Base-by-base conservation (phyloP, 129 eudicot genomes). In the sunflower (Helianthus annuus) region DNA sequence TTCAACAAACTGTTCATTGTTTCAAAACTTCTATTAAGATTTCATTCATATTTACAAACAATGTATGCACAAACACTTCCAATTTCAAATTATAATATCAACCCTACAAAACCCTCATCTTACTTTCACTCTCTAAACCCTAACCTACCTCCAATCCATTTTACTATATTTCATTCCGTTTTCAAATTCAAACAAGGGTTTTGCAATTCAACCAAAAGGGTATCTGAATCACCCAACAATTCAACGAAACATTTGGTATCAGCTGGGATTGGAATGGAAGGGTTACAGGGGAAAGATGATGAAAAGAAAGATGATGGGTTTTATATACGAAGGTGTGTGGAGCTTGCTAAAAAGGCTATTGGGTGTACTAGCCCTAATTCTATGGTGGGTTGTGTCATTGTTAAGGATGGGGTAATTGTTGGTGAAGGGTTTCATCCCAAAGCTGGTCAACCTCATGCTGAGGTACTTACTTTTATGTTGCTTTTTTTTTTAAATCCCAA, bases 381-480 rank as follows among this genome's bases (percentile, higher is more conserved):
- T 7, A 83, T 95, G 99, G 99, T 90, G 72, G 99, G 99, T 14
- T 90, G 97, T 83, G 96, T 90, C 45, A 95, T 95, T 83, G 99
- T 95, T 62, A 95, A 90, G 63, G 94, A 90, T 83, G 97, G 91
- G 46, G 78, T 86, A 72, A 78, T 95, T 68, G 94, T 95, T 73
- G 99, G 99, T 10, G 87, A 95, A 88, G 99, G 99, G 17, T 95
- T 90, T 82, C 99, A 95, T 70, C 99, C 99, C 1, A 95, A 90
- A 79, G 97, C 91, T 75, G 99, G 99, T 1, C 96, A 88, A 53
- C 96, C 99, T 76, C 99, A 95, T 85, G 99, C 96, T 75, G 99
- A 95, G 99, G 99, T 90, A 82, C 46, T 53, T 19, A 77, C 6
- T 61, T 24, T 45, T 22, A 7, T 58, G 71, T 63, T 48, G 13